These are phyloP conservation scores for Citrus unshiu DNA, from an alignment of 345 rosid genomes.

Conservation along the genomic window DNA sequence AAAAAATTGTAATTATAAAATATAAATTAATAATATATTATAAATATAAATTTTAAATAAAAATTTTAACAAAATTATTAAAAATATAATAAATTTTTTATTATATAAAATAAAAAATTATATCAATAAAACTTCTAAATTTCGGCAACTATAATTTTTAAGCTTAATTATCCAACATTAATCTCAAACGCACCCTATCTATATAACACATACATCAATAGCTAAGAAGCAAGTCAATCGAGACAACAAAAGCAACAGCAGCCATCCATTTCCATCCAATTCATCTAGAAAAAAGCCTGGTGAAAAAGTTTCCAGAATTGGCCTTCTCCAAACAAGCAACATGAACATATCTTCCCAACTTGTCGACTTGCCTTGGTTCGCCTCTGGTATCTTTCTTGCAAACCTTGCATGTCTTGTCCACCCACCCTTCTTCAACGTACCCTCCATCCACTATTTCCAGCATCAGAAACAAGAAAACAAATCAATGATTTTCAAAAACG, in stretches of 20 bases:
- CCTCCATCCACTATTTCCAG: conserved; percentile 64
- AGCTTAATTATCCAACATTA: too few relatives aligned
- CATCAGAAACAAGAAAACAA: not conserved
- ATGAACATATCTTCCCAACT: conserved; percentile 70
- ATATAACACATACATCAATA: too few relatives aligned
- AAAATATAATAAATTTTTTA: too few relatives aligned
- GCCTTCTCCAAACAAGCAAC: conserved; percentile 63
- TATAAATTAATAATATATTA: too few relatives aligned
- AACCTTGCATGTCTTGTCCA: conserved; percentile 85
- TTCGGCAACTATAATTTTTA: rapidly evolving
- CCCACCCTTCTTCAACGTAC: conserved; percentile 76
- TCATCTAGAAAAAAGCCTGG: conserved; percentile 63
- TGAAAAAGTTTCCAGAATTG: conserved; percentile 67
- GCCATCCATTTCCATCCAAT: not conserved
- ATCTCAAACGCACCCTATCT: rapidly evolving
- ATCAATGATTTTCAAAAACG: not conserved
- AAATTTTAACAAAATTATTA: too few relatives aligned
- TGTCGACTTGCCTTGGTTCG: conserved; percentile 76
- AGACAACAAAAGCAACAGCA: not conserved
- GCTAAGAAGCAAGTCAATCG: not conserved
- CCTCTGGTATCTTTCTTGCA: conserved; percentile 87
- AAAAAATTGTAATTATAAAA: too few relatives aligned
- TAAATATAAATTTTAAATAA: too few relatives aligned
- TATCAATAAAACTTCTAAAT: rapidly evolving
- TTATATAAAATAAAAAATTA: too few relatives aligned